Percentiles rank a stretch among this genome's conserved stretches.
Evolutionary conservation across 2,329 filamentous ascomycete genomes (phyloP).

Genomic region (Beauveria sp.): DNA sequence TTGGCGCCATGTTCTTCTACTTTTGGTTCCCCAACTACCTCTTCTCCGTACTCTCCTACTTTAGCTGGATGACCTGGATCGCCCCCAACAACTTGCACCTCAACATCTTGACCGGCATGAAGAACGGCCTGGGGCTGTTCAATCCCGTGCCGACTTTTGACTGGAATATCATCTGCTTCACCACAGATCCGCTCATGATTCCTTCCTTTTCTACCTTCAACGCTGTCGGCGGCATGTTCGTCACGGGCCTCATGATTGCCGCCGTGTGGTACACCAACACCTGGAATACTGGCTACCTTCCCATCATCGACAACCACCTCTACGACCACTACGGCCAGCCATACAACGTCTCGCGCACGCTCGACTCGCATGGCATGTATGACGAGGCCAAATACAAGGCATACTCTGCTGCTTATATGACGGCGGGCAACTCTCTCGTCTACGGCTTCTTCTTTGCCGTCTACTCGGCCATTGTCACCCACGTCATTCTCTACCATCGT

Average conservation of each 20-base stretch:
- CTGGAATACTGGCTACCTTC: conserved; percentile 44
- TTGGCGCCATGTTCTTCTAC: conserved; percentile 37
- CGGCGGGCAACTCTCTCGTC: conserved; percentile 21
- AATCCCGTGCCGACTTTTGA: conserved; percentile 41
- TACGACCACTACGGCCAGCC: conserved; percentile 48
- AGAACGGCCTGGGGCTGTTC: conserved; percentile 26
- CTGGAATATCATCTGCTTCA: conserved; percentile 30
- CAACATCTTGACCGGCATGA: conserved; percentile 21
- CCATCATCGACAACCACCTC: conserved; percentile 44
- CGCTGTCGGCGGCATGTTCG: conserved; percentile 28
- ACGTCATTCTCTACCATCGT: conserved; percentile 25
- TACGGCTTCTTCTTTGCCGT: conserved; percentile 24
- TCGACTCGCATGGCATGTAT: conserved; percentile 40
- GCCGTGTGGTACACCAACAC: conserved; percentile 38
- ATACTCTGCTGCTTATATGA: conserved; percentile 27
- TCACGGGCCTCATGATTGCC: conserved; percentile 45
- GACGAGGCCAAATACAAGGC: conserved; percentile 43
- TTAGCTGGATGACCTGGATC: conserved; percentile 42
- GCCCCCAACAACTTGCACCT: conserved; percentile 26
- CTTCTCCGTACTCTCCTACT: conserved; percentile 33
- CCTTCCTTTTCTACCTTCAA: conserved; percentile 23
- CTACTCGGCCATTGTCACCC: conserved; percentile 22
- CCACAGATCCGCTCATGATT: conserved; percentile 12
- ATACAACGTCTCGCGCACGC: conserved; percentile 46
- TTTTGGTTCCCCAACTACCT: conserved; percentile 42